Conservation (phyloP, 306 rosid species). For the Malus sylvestris region DNA sequence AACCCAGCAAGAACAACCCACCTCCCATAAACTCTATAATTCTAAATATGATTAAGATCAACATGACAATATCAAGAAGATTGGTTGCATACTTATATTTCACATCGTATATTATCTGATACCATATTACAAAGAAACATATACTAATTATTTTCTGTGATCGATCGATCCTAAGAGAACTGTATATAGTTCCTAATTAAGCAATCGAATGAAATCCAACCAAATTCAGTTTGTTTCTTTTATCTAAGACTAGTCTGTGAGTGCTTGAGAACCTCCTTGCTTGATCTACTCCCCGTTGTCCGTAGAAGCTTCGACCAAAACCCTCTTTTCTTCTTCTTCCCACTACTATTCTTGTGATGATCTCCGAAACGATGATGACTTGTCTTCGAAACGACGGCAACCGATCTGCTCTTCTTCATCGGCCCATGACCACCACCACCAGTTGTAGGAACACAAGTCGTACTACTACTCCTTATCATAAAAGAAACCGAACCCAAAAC, state of each 20-base stretch:
- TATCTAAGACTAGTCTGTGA: slow-evolving; percentile 18
- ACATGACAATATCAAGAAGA: neutral
- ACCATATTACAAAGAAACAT: neutral
- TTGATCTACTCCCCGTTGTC: slow-evolving; percentile 34
- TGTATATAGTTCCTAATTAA: neutral
- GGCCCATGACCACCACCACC: slow-evolving; percentile 5
- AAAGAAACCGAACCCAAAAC: slow-evolving; percentile 31
- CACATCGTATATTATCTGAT: neutral
- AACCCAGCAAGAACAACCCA: neutral
- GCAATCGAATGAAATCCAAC: neutral
- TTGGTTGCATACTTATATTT: neutral
- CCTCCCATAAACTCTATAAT: neutral
- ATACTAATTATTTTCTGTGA: too few relatives aligned
- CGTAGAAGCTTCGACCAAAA: slow-evolving; percentile 63
- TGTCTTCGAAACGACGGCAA: slow-evolving; percentile 31
- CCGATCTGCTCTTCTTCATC: slow-evolving; percentile 58
- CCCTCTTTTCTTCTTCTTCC: slow-evolving; percentile 26
- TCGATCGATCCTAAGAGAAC: neutral
- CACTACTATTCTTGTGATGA: slow-evolving; percentile 1
- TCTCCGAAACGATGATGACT: neutral
- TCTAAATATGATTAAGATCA: too few relatives aligned
- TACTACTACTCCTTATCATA: neutral
- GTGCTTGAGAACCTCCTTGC: slow-evolving; percentile 30
- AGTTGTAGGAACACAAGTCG: neutral
- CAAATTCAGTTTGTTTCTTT: neutral